Conservation (phyloP, 345 rosid species). For the Syzygium aqueum region DNA sequence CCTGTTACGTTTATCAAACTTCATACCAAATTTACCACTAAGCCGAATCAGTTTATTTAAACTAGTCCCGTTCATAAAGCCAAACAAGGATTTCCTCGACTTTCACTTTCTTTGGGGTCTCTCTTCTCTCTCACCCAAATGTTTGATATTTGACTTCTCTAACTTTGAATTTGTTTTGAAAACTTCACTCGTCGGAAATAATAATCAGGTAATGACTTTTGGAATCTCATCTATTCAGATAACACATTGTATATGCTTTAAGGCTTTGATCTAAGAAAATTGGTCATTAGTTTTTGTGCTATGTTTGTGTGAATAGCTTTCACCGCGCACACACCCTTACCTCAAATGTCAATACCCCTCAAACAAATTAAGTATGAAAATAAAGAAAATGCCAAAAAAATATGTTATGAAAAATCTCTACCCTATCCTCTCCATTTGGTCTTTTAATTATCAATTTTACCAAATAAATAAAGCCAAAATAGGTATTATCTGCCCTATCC, state of each 20-base stretch:
- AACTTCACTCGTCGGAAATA: background rate
- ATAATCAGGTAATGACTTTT: background rate
- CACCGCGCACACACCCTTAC: background rate
- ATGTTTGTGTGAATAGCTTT: background rate
- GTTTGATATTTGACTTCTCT: background rate
- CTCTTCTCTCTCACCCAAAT: background rate
- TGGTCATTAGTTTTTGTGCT: background rate
- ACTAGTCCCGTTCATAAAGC: background rate
- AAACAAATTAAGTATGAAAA: background rate
- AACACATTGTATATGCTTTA: background rate
- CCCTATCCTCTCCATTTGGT: background rate
- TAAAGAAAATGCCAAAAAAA: background rate
- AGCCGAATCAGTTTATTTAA: background rate
- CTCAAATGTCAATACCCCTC: background rate
- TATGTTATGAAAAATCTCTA: background rate
- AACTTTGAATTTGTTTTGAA: background rate
- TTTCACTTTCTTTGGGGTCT: background rate
- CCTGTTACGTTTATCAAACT: background rate
- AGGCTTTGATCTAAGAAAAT: background rate
- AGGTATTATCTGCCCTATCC: background rate
- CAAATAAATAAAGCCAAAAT: background rate
- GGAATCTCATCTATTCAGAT: background rate
- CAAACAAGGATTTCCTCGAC: background rate
- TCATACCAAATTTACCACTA: background rate
- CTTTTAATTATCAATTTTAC: background rate